Evolutionary conservation across 495 filamentous ascomycete genomes (phyloP), one percentile per base, ranked within the genome.

Genomic region (Penicillium manginii): DNA sequence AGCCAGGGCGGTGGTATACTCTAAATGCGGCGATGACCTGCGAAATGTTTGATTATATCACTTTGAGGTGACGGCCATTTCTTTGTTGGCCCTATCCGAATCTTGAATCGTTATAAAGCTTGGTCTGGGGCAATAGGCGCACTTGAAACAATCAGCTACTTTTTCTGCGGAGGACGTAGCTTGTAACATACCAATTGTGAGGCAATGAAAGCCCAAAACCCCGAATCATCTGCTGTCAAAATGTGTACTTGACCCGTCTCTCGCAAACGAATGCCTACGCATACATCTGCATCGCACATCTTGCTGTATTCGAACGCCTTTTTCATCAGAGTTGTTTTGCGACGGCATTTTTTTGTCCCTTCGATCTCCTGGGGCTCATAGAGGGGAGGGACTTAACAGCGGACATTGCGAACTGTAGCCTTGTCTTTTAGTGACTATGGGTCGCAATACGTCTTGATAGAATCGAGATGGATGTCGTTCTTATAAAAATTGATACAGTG

Each of bases 161-260:
- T 32, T 14, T 58, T 52, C 39, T n/a, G 17, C 11, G 21, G 31
- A 23, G 15, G 17, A 52, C 31, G 37, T 21, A 31, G 22, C 39
- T 40, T 21, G 33, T 60, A 70, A 54, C 31, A 50, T 60, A 60
- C 63, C 29, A 66, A 40, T 55, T 66, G 50, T 32, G 57, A 58
- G 37, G 32, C 21, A 52, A 66, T 31, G 39, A 66, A 66, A 50
- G 63, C 22, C 63, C 57, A 66, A 55, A 66, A 62, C 39, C 63
- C 60, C 17, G 60, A 62, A 55, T 50, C 21, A 60, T 66, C 63
- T 42, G 50, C 56, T 14, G 59, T 59, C 43, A 61, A 55, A 57
- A 64, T 32, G 55, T 54, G 45, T 58, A 66, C 58, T 40, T 58
- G 50, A 19, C 64, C 57, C 39, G 60, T 60, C 51, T 66, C 64